Evolutionary conservation across 23 red algal genomes (phyloP), one percentile per base, ranked within the genome.

Genomic region (Gracilaria vermiculophylla): DNA sequence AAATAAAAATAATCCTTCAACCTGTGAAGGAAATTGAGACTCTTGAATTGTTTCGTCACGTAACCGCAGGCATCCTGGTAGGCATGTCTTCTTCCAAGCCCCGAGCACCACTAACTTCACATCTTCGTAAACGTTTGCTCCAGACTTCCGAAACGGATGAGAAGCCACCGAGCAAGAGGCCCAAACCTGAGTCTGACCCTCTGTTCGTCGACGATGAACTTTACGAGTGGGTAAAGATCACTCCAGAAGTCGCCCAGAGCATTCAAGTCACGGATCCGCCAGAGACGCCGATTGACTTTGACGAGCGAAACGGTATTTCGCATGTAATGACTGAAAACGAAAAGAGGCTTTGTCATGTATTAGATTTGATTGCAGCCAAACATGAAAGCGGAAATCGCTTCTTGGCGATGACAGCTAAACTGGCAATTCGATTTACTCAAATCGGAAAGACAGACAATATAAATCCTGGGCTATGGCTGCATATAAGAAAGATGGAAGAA

Each of bases 401-500:
- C 57, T 47, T 57, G 16, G 84, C 84, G 5, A 52, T 78, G 32
- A 69, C 70, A 8, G 84, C 84, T 31, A 39, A 55, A 28, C 24
- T 53, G 43, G 84, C 84, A 24, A 76, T 76, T 53, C 72, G 66
- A 16, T 61, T 88, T 36, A 47, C 74, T 49, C 27, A 47, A 14
- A 33, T 34, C 12, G 51, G 69, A 5, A 76, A 35, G 24, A 36
- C 40, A 70, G 84, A 76, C 45, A 44, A 78, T 3, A 88, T 88
- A 52, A 88, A 88, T 76, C 84, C 84, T 28, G 84, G 84, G 55
- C 34, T 88, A 28, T 88, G 67, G 69, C 44, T 24, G 21, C 66
- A 72, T 65, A 62, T 88, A 39, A 42, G 37, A 73, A 20, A 73
- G 35, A 73, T 73, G 67, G 42, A 73, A 48, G 67, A 73, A 73